A percentile compares a stretch with the other conserved stretches of the same genome.
These are phyloP conservation scores for Schizochytrium sp. DNA, from an alignment of 108 stramenopile species.

Conservation along the genomic window DNA sequence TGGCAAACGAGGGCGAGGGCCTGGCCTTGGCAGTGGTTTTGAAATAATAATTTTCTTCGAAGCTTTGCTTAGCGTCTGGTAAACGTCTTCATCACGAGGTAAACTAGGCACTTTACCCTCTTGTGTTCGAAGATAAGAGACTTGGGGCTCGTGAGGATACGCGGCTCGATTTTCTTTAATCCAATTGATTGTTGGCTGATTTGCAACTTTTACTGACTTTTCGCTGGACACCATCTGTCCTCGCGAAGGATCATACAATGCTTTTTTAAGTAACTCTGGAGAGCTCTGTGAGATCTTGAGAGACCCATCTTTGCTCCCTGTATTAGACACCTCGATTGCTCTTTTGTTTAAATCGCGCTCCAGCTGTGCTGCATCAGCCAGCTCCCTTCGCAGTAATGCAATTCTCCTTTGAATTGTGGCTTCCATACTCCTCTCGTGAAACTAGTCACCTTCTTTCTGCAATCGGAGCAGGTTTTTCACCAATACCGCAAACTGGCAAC, in stretches of 20 bases:
- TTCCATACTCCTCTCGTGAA: background rate
- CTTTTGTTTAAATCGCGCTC: background rate
- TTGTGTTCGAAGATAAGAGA: background rate
- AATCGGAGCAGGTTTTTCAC: too few species aligned
- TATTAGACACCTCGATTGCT: background rate
- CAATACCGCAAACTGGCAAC: too few species aligned
- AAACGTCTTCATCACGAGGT: background rate
- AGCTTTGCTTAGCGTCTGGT: background rate
- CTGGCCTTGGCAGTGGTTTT: background rate
- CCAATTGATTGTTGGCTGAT: background rate
- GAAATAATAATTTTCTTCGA: background rate
- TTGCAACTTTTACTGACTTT: background rate
- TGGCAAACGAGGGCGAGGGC: background rate
- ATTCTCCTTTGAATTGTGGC: background rate
- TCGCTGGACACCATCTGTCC: background rate
- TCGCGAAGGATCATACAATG: conserved; percentile 8
- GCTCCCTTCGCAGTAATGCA: background rate
- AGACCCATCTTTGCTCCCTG: too few species aligned
- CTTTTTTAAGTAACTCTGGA: background rate
- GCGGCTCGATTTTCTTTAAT: background rate
- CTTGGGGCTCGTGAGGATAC: background rate
- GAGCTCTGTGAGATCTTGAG: background rate
- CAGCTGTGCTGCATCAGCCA: background rate
- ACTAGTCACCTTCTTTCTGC: background rate
- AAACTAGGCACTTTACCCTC: background rate